Conservation (phyloP, 805 yeast species). For the Lipomyces yamadae region DNA sequence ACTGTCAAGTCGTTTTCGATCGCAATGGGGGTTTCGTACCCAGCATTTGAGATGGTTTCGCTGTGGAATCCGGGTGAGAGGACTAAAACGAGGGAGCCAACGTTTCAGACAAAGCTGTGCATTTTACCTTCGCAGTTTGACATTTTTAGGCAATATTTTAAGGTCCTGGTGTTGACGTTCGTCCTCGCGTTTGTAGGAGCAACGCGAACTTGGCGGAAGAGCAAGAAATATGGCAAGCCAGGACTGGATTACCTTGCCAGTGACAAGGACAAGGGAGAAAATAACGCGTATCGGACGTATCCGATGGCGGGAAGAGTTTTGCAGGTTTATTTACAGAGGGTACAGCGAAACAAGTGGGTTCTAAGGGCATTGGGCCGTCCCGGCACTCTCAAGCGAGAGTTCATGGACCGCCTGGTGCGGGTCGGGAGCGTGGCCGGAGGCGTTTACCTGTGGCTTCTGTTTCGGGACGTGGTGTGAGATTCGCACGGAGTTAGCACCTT, state of each 20-base stretch:
- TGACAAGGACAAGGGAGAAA: constrained; percentile 15
- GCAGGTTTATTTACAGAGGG: constrained; percentile 1
- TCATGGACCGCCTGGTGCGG: constrained; percentile 12
- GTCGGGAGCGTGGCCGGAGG: constrained; percentile 24
- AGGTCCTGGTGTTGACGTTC: constrained; percentile 23
- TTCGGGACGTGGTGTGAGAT: constrained; percentile 4
- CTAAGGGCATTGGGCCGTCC: constrained; percentile 20
- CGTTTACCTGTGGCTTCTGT: constrained; percentile 27
- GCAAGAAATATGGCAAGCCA: constrained; percentile 8
- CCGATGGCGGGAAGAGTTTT: constrained; percentile 16
- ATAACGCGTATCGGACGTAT: constrained; percentile 8
- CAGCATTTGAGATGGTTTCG: constrained; percentile 85
- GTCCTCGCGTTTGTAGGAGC: constrained; percentile 10
- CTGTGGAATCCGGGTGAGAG: constrained; percentile 46
- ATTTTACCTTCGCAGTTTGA: constrained; percentile 38
- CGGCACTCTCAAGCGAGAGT: constrained; percentile 28
- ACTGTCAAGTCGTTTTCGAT: constrained; percentile 89
- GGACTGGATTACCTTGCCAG: constrained; percentile 14
- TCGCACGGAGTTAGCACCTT: no score
- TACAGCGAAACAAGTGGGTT: constrained; percentile 16
- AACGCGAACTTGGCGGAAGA: not conserved
- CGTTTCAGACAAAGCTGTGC: constrained; percentile 39
- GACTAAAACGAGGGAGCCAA: constrained; percentile 10
- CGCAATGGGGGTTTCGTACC: constrained; percentile 87
- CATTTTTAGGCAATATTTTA: constrained; percentile 34